Conservation (phyloP, 495 filamentous ascomycete species). For the Hypomontagnella monticulosa region DNA sequence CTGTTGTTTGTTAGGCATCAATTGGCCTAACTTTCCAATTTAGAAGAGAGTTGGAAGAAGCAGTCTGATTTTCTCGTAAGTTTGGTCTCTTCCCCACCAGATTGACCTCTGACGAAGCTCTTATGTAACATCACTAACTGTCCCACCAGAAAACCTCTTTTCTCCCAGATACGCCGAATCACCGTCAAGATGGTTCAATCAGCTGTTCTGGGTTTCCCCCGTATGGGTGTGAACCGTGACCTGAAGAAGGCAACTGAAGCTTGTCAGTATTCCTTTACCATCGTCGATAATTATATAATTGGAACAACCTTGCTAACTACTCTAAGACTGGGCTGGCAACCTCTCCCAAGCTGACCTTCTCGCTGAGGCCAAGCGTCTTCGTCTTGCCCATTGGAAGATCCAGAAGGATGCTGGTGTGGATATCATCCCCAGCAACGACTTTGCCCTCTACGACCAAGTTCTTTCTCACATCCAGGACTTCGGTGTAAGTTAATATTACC, state of each 20-base stretch:
- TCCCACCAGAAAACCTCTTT: slow-evolving; percentile 32
- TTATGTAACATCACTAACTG: slow-evolving; percentile 6
- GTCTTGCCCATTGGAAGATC: slow-evolving; percentile 97
- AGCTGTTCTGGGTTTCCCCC: slow-evolving; percentile 80
- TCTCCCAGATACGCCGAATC: slow-evolving; percentile 36
- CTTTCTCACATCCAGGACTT: slow-evolving; percentile 99
- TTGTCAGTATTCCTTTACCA: slow-evolving; percentile 50
- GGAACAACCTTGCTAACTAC: slow-evolving; percentile 19
- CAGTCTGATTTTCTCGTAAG: slow-evolving; percentile 42
- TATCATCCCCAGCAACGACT: slow-evolving; percentile 98
- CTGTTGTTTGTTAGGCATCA: slow-evolving; percentile 37
- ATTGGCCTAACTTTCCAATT: slow-evolving; percentile 23
- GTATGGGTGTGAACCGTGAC: slow-evolving; percentile 97
- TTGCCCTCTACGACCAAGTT: slow-evolving; percentile 98
- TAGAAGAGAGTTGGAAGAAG: slow-evolving; percentile 38
- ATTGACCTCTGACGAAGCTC: background rate
- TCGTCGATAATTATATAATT: background rate
- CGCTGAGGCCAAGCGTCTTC: slow-evolving; percentile 93
- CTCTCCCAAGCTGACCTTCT: slow-evolving; percentile 87
- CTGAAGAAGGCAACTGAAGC: slow-evolving; percentile 99
- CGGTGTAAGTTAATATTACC: slow-evolving; percentile 69
- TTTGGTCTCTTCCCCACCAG: slow-evolving; percentile 13
- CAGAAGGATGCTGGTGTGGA: slow-evolving; percentile 98
- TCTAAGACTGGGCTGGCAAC: slow-evolving; percentile 89
- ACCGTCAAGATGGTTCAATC: slow-evolving; percentile 82